Evolutionary conservation across 306 rosid genomes (phyloP).

Genomic region (Vachellia collinsii): DNA sequence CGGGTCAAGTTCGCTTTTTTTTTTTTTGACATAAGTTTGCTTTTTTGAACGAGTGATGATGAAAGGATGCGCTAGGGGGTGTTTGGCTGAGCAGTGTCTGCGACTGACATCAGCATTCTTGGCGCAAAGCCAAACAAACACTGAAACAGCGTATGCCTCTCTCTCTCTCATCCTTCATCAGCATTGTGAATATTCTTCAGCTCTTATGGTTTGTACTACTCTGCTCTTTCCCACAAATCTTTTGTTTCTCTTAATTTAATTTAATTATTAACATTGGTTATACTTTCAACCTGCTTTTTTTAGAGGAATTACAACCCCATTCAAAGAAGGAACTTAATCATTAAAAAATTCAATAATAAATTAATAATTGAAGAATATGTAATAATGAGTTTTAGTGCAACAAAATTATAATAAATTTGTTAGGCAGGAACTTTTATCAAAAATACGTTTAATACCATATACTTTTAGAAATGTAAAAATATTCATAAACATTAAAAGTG

Average conservation of each 20-base stretch:
- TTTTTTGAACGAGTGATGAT: constrained; percentile 48
- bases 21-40: neutral
- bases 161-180: constrained; percentile 3
- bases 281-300: neutral
- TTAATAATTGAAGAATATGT: no score
- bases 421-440: no score
- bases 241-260: neutral
- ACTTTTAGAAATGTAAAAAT: no score
- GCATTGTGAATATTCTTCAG: constrained; percentile 26
- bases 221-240: neutral
- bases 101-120: constrained; percentile 45
- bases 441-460: no score
- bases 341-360: no score
- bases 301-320: no score
- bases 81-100: constrained; percentile 52
- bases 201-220: neutral
- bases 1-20: constrained; percentile 2
- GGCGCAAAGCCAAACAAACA: constrained; percentile 37
- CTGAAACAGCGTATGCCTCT: constrained; percentile 33
- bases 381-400: no score
- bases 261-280: neutral
- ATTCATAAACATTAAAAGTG: no score
- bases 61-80: neutral
- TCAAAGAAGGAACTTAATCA: no score
- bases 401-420: no score